Conservation (phyloP, 805 yeast species). For the Priceomyces melissophilus region DNA sequence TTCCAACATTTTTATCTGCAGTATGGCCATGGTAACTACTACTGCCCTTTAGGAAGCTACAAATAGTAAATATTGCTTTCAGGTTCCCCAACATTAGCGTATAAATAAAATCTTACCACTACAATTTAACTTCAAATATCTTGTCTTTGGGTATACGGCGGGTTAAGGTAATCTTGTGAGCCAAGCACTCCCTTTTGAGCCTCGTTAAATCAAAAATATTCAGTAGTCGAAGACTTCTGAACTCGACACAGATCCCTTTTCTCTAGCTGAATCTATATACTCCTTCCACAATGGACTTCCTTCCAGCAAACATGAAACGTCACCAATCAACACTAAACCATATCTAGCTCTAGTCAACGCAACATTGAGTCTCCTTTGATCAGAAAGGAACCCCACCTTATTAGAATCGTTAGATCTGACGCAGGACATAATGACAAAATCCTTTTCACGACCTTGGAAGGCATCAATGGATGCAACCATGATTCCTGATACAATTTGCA, state of each 20-base stretch:
- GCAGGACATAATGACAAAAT: constrained; percentile 49
- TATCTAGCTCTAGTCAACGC: constrained; percentile 86
- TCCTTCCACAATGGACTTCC: constrained; percentile 51
- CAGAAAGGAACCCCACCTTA: constrained; percentile 78
- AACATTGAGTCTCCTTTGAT: constrained; percentile 83
- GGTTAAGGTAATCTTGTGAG: too few species aligned
- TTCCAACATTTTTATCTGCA: too few species aligned
- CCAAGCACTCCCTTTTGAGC: too few species aligned
- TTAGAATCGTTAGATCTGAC: constrained; percentile 67
- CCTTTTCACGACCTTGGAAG: constrained; percentile 59
- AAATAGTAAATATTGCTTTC: too few species aligned
- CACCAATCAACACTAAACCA: constrained; percentile 56
- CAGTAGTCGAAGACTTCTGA: constrained; percentile 11
- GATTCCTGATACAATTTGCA: constrained; percentile 44
- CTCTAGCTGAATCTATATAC: constrained; percentile 41
- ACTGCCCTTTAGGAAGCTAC: too few species aligned
- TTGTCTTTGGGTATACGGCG: too few species aligned
- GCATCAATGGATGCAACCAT: constrained; percentile 61
- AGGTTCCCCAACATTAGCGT: too few species aligned
- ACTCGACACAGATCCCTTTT: constrained; percentile 25
- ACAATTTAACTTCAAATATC: too few species aligned
- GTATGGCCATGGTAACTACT: too few species aligned
- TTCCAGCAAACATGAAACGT: constrained; percentile 39
- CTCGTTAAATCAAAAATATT: too few species aligned
- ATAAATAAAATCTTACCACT: too few species aligned